A percentile compares a stretch with the other conserved stretches of the same genome.
These are phyloP conservation scores for Sporodiniella umbellata DNA, from an alignment of 371 early-diverging fungal genomes.

Conservation along the genomic window DNA sequence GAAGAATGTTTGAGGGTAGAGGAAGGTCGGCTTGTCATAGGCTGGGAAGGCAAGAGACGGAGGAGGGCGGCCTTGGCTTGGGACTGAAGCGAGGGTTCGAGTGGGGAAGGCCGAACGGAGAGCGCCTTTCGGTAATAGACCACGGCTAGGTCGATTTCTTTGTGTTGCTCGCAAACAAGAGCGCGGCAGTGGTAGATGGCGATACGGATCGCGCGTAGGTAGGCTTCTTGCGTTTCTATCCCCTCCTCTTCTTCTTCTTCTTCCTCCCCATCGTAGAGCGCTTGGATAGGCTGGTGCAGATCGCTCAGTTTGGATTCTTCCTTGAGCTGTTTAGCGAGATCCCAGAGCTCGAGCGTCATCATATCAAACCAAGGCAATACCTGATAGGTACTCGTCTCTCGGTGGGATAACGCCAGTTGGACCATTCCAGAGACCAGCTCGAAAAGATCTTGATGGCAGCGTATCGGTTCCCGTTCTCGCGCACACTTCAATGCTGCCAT, in stretches of 20 bases:
- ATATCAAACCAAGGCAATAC: constrained; percentile 25
- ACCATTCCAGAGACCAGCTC: constrained; percentile 30
- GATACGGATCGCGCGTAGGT: constrained; percentile 36
- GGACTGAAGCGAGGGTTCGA: constrained; percentile 20
- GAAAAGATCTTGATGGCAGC: constrained; percentile 22
- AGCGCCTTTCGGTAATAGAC: constrained; percentile 30
- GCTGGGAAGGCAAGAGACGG: constrained; percentile 3
- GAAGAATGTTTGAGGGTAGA: constrained; percentile 5
- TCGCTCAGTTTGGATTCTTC: constrained; percentile 29
- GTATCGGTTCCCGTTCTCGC: constrained; percentile 10
- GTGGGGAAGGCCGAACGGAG: constrained; percentile 18
- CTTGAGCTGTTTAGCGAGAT: constrained; percentile 35
- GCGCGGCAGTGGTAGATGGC: constrained; percentile 42
- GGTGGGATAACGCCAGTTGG: constrained; percentile 28
- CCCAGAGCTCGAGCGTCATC: constrained; percentile 25
- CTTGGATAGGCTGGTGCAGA: too few relatives aligned
- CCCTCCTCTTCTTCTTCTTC: neutral
- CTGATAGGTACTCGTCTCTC: constrained; percentile 17
- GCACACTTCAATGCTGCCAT: constrained; percentile 12
- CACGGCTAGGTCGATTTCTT: constrained; percentile 22
- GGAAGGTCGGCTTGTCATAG: constrained; percentile 1
- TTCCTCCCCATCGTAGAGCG: too few relatives aligned
- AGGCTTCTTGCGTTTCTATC: constrained; percentile 13
- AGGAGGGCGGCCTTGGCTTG: constrained; percentile 12
- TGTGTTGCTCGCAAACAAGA: constrained; percentile 26